Evolutionary conservation across 768 basidiomycete genomes (phyloP).

Genomic region (Lanmaoa rubissima): DNA sequence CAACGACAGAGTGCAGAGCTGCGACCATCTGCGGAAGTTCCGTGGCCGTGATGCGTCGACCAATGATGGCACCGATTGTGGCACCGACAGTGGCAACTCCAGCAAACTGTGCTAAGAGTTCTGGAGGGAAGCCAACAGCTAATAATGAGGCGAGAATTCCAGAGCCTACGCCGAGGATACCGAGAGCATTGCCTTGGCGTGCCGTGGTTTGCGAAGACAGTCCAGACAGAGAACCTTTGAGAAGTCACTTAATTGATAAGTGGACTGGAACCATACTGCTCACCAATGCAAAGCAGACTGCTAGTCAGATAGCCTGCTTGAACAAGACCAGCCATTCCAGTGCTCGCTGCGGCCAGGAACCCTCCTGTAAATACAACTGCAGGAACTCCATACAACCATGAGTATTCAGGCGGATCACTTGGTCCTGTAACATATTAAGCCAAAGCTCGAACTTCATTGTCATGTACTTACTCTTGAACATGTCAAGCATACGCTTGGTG

Average conservation of each 20-base stretch:
- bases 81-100: slow-evolving; percentile 76
- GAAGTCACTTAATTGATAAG: neutral
- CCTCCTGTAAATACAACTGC: slow-evolving; percentile 82
- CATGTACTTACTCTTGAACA: slow-evolving; percentile 72
- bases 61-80: slow-evolving; percentile 66
- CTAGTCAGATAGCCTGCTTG: slow-evolving; percentile 86
- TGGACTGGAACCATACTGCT: slow-evolving; percentile 1
- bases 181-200: slow-evolving; percentile 85
- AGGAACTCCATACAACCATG: slow-evolving; percentile 78
- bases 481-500: slow-evolving; percentile 89
- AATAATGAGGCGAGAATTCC: slow-evolving; percentile 78
- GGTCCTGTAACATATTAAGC: slow-evolving; percentile 47
- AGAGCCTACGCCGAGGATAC: slow-evolving; percentile 79
- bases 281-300: slow-evolving; percentile 84
- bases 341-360: slow-evolving; percentile 77
- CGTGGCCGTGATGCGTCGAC: slow-evolving; percentile 80
- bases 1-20: slow-evolving; percentile 87
- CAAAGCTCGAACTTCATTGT: neutral
- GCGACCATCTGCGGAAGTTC: slow-evolving; percentile 83
- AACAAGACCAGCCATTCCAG: slow-evolving; percentile 82
- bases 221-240: slow-evolving; percentile 71
- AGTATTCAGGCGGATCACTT: slow-evolving; percentile 85
- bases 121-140: slow-evolving; percentile 79
- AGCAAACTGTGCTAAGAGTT: slow-evolving; percentile 75
- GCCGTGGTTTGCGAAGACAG: slow-evolving; percentile 79